Base-by-base conservation (phyloP, 805 yeast species). In the Starmera caribaea region DNA sequence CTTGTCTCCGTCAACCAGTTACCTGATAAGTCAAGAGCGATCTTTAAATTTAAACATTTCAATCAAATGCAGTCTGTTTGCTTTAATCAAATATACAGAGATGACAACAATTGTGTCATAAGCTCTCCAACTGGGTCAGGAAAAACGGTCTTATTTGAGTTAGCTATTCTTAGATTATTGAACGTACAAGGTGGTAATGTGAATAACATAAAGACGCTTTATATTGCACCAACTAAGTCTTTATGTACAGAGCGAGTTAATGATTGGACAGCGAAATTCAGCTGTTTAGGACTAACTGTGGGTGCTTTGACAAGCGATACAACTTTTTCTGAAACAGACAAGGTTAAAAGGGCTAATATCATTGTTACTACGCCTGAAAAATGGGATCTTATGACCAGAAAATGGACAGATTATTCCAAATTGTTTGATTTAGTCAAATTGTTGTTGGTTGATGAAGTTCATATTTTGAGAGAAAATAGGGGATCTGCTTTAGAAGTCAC, bases 41-140 rank as follows among this genome's bases (percentile, higher is more conserved):
- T 66, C 0, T 70, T 69, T 47, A 41, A 45, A 1, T 69, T 68
- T 45, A 17, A 41, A 2, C 34, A 47, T 9, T 69, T 74, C 50
- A 75, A 75, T 44, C 58, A 46, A 40, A 73, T 75, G 78, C 81
- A 75, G 51, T 61, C 74, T 1, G 57, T 54, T 36, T 65, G 72
- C 7, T 74, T 69, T 42, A 40, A 54, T 3, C 26, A 39, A 1
- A 41, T 74, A 5, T 74, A 63, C 46, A 45, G 58, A 5, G 38
- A 50, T 2, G 48, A 54, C 14, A 46, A 54, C 27, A 74, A 72
- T 42, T 66, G 70, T 45, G 70, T 74, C 4, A 57, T 74, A 9
- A 64, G 75, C 32, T 60, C 80, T 5, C 81, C 81, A 1, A 73
- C 80, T 0, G 80, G 81, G 0, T 73, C 81, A 1, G 80, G 81